phyloP scores from a whole-genome alignment of 306 rosid species.

The Castanopsis chinensis region DNA sequence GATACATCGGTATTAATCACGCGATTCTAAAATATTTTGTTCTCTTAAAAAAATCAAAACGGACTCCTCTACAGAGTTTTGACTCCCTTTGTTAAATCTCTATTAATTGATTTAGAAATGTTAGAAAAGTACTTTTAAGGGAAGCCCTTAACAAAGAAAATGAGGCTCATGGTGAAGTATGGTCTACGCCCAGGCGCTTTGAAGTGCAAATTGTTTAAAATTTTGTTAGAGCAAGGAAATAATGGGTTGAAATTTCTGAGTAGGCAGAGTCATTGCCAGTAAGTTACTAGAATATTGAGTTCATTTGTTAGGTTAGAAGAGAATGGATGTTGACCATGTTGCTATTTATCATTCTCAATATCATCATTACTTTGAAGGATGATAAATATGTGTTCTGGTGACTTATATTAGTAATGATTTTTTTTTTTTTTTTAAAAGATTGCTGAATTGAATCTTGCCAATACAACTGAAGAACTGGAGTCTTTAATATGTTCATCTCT shows the following conservation, averaged over 20 bases:
- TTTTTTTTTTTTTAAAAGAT: constrained; percentile 53
- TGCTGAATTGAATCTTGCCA: constrained; percentile 63
- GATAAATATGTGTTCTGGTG: not conserved
- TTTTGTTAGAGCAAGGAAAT: constrained; percentile 71
- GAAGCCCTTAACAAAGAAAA: too few relatives aligned
- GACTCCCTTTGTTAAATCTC: too few relatives aligned
- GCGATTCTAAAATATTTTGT: too few relatives aligned
- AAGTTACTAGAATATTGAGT: constrained; percentile 10
- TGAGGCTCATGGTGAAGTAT: constrained; percentile 60
- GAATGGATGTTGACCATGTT: constrained; percentile 12
- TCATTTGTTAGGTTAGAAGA: not conserved
- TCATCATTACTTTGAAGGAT: not conserved
- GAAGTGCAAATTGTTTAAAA: constrained; percentile 75
- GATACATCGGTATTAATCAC: too few relatives aligned
- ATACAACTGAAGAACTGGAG: constrained; percentile 69
- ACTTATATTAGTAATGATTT: constrained; percentile 14
- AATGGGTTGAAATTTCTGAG: constrained; percentile 74
- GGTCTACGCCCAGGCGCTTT: constrained; percentile 72
- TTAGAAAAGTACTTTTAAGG: too few relatives aligned
- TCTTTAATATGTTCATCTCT: constrained; percentile 66
- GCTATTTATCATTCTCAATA: not conserved
- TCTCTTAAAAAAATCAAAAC: too few relatives aligned
- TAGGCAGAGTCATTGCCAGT: constrained; percentile 66
- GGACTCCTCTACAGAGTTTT: too few relatives aligned
- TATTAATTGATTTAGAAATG: too few relatives aligned